Evolutionary conservation across 768 basidiomycete genomes (phyloP).

Genomic region (Hygrocybe punicea): DNA sequence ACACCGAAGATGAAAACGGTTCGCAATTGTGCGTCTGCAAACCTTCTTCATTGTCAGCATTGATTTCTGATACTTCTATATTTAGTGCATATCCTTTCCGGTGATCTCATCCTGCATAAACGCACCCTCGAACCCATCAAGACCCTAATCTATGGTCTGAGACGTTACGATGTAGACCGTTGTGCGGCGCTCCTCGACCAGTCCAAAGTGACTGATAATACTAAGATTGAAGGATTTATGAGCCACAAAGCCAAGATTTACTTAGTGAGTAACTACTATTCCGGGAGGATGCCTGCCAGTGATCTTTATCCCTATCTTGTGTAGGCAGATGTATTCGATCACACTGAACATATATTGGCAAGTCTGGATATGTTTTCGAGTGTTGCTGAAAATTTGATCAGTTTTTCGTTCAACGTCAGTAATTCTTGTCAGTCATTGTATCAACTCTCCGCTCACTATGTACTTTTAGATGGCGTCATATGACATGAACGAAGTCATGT

Average conservation of each 20-base stretch:
- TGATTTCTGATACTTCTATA: not conserved
- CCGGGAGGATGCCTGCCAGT: too few relatives aligned
- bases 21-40: conserved; percentile 45
- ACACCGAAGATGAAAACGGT: conserved; percentile 59
- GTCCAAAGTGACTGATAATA: conserved; percentile 15
- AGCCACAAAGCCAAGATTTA: conserved; percentile 65
- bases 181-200: conserved; percentile 47
- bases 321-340: conserved; percentile 70
- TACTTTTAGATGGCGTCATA: conserved; percentile 58
- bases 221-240: conserved; percentile 47
- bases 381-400: conserved; percentile 68
- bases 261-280: conserved; percentile 41
- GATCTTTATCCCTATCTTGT: too few relatives aligned
- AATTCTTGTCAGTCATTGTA: not conserved
- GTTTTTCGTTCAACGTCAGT: conserved; percentile 71
- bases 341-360: conserved; percentile 67
- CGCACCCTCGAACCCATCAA: conserved; percentile 68
- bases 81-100: conserved; percentile 68
- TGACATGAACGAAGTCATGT: conserved; percentile 76
- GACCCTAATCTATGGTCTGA: conserved; percentile 58
- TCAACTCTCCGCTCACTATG: not conserved
- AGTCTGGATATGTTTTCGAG: conserved; percentile 72
- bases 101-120: conserved; percentile 68
- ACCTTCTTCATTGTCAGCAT: not conserved
- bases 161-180: conserved; percentile 63